phyloP scores from a whole-genome alignment of 139 green algal genomes.

The Raphidocelis subcapitata region DNA sequence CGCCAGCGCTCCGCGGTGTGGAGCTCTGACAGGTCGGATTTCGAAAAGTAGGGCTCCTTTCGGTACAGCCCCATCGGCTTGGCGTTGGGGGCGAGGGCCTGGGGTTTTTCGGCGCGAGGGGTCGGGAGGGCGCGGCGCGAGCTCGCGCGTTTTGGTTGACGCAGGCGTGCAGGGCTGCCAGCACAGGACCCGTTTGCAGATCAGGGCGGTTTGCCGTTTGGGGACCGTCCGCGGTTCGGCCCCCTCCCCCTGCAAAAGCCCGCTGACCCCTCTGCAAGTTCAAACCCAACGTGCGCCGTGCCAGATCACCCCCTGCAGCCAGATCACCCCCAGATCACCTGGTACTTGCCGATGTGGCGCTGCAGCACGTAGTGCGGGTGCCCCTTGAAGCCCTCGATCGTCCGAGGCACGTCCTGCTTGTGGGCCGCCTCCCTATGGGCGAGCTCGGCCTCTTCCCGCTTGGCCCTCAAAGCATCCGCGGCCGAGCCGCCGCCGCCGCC shows the following conservation, averaged over 20 bases:
- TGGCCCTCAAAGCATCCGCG: conserved; percentile 31
- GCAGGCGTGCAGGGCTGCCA: no score
- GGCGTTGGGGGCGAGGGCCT: conserved; percentile 43
- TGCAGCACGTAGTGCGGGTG: conserved; percentile 77
- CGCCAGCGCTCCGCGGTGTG: conserved; percentile 69
- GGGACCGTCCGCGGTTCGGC: no score
- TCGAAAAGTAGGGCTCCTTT: conserved; percentile 72
- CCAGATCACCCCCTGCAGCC: background rate
- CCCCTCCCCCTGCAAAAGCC: no score
- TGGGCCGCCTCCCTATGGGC: conserved; percentile 24
- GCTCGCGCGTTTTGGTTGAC: no score
- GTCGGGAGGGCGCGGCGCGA: no score
- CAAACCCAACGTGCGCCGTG: background rate
- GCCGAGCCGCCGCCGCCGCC: background rate
- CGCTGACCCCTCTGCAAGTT: no score
- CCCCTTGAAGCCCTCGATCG: conserved; percentile 76
- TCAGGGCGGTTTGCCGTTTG: no score
- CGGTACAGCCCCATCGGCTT: conserved; percentile 59
- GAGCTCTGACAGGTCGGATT: conserved; percentile 58
- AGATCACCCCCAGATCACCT: conserved; percentile 37
- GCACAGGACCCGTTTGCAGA: no score
- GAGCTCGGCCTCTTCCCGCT: conserved; percentile 77
- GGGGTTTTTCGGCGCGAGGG: no score
- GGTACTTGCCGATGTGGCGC: conserved; percentile 79
- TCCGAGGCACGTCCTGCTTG: conserved; percentile 55